Evolutionary conservation across 1,284 basidiomycete genomes (phyloP), one percentile per base, ranked within the genome.

Genomic region (Apiotrichum akiyoshidainum): DNA sequence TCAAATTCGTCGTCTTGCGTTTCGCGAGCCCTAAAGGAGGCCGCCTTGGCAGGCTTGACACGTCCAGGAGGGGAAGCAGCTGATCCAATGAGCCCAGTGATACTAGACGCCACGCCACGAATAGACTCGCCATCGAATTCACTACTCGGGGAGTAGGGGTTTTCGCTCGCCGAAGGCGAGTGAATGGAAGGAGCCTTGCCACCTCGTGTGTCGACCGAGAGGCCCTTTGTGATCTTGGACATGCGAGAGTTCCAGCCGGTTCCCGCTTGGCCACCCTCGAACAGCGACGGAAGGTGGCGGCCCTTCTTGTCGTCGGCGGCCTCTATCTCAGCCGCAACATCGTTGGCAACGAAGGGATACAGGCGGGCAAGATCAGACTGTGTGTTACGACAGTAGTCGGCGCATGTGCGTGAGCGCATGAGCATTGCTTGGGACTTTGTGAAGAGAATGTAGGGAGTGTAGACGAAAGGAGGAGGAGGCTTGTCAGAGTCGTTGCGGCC

Each of bases 401-500:
- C 68, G 42, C 73, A 75, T 26, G 73, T 74, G 12, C 73, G 71
- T 7, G 78, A 75, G 16, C 76, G 70, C 21, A 81, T 66, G 37
- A 81, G 69, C 78, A 80, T 80, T 33, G 65, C 74, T 67, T 82
- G 81, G 26, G 78, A 74, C 61, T 79, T 80, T 65, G 76, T 70
- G 66, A 81, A 82, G 9, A 82, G 72, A 45, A 74, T 76, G 74
- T 78, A 81, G 1, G 81, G 81, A 5, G 79, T 79, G 70, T 81
- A 81, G 52, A 81, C 79, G 65, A 81, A 82, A 1, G 80, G 80
- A 2, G 77, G 72, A 12, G 77, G 78, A 4, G 78, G 71, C 63
- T 76, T 77, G 60, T 79, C 76, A 39, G 67, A 73, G 57, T 78
- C 75, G 50, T 69, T 67, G 45, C 73, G 70, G 33, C 66, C 67